A percentile compares a stretch with the other conserved stretches of the same genome.
Evolutionary conservation across 1,284 basidiomycete genomes (phyloP).

Genomic region (Hemileccinum hortonii): DNA sequence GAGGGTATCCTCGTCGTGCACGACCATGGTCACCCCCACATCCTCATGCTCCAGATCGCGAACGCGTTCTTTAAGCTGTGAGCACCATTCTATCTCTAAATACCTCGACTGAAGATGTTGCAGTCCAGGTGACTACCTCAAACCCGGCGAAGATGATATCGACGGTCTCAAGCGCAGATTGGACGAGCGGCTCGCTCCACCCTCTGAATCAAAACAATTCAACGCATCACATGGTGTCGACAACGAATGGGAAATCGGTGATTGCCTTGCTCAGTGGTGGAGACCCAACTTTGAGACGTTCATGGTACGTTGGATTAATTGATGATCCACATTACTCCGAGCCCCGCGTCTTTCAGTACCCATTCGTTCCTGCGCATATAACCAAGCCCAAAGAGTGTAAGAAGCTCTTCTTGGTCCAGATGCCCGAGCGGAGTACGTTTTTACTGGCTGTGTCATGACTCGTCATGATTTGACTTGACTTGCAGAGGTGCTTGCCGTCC

Average conservation of each 20-base stretch:
- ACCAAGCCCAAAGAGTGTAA: conserved; percentile 98
- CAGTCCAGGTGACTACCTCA: conserved; percentile 97
- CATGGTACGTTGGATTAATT: conserved; percentile 68
- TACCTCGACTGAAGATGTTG: not conserved
- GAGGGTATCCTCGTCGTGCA: conserved; percentile 97
- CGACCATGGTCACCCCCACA: conserved; percentile 91
- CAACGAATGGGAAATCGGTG: conserved; percentile 93
- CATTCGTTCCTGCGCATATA: conserved; percentile 94
- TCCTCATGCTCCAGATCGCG: conserved; percentile 97
- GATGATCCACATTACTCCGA: not conserved
- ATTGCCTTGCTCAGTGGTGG: conserved; percentile 96
- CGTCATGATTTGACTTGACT: not conserved
- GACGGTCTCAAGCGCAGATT: conserved; percentile 86
- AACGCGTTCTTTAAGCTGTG: conserved; percentile 99
- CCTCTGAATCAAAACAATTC: conserved; percentile 61
- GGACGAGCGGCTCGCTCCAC: conserved; percentile 86
- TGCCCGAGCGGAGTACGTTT: conserved; percentile 87
- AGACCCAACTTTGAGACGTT: conserved; percentile 97
- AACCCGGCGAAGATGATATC: conserved; percentile 91
- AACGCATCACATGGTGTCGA: conserved; percentile 71
- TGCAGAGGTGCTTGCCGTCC: conserved; percentile 91
- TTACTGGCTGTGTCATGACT: not conserved
- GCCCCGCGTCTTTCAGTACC: conserved; percentile 63
- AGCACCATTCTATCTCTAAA: conserved; percentile 27
- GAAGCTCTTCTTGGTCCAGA: conserved; percentile 92